Evolutionary conservation across 345 rosid genomes (phyloP).

Genomic region (Eucalyptus albens): DNA sequence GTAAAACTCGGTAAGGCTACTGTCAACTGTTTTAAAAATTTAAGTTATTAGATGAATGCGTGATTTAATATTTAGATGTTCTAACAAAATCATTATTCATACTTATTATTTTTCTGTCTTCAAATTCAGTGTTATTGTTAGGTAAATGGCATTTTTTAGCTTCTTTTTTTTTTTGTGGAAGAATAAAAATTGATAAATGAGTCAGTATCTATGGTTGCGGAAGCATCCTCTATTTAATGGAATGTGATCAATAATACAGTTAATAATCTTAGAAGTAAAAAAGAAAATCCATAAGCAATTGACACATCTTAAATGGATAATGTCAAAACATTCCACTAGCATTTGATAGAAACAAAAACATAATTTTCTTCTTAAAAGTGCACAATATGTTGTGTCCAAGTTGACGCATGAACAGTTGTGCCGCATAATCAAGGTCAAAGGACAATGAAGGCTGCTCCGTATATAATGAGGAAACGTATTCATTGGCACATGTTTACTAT

Average conservation of each 20-base stretch:
- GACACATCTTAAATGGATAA: not conserved
- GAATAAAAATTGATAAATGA: not conserved
- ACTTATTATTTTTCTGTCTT: not conserved
- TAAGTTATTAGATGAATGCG: too few relatives aligned
- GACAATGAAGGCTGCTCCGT: not conserved
- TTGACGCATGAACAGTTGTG: not conserved
- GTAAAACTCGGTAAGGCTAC: not conserved
- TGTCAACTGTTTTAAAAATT: too few relatives aligned
- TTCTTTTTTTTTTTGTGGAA: not conserved
- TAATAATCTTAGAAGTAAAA: not conserved
- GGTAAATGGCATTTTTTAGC: not conserved
- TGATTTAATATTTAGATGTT: not conserved
- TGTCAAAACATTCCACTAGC: not conserved
- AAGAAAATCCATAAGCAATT: not conserved
- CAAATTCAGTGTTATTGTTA: not conserved
- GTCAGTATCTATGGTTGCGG: not conserved
- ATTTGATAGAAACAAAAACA: not conserved
- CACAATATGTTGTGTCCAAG: not conserved
- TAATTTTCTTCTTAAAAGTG: not conserved
- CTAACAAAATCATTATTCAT: not conserved
- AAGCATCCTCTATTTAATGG: not conserved
- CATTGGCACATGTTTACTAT: not conserved
- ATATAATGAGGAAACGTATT: not conserved
- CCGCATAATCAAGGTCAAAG: not conserved
- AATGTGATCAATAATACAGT: not conserved